Base-by-base conservation (phyloP, 495 filamentous ascomycete genomes). In the Pyronema domesticum region DNA sequence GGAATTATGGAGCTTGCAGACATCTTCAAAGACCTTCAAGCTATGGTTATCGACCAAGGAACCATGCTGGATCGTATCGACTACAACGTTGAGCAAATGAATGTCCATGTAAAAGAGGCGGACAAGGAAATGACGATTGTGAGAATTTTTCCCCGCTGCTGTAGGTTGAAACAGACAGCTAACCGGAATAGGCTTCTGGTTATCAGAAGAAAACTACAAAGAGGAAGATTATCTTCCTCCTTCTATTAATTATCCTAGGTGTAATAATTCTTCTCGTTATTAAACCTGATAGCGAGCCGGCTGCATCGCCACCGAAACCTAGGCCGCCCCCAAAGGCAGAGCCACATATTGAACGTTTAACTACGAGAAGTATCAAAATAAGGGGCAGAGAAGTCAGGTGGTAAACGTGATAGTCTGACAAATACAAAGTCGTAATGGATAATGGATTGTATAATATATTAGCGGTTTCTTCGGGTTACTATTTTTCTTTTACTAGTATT, bases 11-110 rank as follows among this genome's bases (percentile, higher is more conserved):
- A 96, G 59, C 74, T 98, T 2, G 82, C 88, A 0, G 88, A 94
- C 65, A 87, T 98, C 40, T 98, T 98, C 73, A 86, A 89, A 45
- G 93, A 96, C 58, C 70, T 98, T 15, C 93, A 98, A 64, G 79
- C 74, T 17, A 95, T 98, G 88, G 82, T 98, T 54, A 98, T 98
- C 56, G 91, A 98, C 67, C 91, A 98, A 69, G 91, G 91, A 10
- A 95, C 86, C 30, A 87, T 98, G 83, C 77, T 98, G 18, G 91
- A 98, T 69, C 77, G 91, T 37, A 95, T 98, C 62, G 91, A 98
- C 65, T 98, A 95, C 70, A 98, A 98, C 66, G 83, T 98, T 37
- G 91, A 98, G 70, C 74, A 77, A 55, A 95, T 95, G 87, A 79
- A 76, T 10, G 78, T 76, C 19, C 83, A 95, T 62, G 86, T 96